These are phyloP conservation scores for Chenopodium album DNA, from an alignment of 148 eudicot species.

Conservation along the genomic window DNA sequence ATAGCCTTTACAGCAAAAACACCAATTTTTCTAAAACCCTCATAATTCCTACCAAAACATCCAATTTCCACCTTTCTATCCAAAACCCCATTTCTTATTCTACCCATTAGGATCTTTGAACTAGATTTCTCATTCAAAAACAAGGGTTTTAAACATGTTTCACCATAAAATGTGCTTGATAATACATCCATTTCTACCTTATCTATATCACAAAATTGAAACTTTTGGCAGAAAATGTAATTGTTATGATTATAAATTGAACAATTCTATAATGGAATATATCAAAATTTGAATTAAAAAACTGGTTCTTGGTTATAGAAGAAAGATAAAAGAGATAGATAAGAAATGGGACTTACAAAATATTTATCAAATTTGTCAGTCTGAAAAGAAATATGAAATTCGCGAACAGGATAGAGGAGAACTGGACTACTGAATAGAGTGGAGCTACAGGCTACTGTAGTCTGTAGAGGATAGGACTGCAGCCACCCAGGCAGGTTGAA, in stretches of 20 bases:
- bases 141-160: conserved; percentile 32
- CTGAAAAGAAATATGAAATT: background rate
- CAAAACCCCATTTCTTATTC: conserved; percentile 30
- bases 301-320: background rate
- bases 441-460: no score
- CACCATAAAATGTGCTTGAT: conserved; percentile 22
- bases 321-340: background rate
- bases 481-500: no score
- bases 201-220: background rate
- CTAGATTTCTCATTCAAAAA: conserved; percentile 15
- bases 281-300: background rate
- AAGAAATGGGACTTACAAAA: background rate
- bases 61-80: conserved; percentile 25
- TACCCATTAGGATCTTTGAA: conserved; percentile 24
- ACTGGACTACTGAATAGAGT: no score
- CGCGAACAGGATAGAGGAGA: background rate
- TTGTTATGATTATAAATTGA: background rate
- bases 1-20: conserved; percentile 30
- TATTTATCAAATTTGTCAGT: background rate
- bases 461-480: no score
- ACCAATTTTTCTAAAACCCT: conserved; percentile 23
- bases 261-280: background rate
- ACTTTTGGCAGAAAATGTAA: background rate
- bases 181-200: conserved; percentile 32
- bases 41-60: conserved; percentile 26